Evolutionary conservation across 176 grass and related monocot genomes (phyloP).

Genomic region (Musa schizocarpa): DNA sequence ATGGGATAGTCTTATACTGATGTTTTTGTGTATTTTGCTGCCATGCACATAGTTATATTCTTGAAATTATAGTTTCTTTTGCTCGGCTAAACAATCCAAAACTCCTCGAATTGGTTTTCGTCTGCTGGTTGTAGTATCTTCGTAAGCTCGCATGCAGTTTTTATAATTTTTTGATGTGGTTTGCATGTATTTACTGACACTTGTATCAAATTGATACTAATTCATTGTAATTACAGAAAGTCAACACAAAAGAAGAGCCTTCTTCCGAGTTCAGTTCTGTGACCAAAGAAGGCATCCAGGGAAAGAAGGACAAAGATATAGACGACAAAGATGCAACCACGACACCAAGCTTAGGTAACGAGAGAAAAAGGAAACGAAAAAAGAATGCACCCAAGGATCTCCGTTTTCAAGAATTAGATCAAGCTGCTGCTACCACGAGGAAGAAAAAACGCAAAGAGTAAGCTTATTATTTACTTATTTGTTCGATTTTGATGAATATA

Average conservation of each 20-base stretch:
- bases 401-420: slow-evolving; percentile 65
- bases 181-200: background rate
- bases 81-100: background rate
- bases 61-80: background rate
- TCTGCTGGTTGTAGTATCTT: background rate
- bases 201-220: background rate
- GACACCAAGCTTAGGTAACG: background rate
- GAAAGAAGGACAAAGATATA: background rate
- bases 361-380: slow-evolving; percentile 38
- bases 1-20: background rate
- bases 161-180: background rate
- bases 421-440: slow-evolving; percentile 30
- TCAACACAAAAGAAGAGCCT: slow-evolving; percentile 11
- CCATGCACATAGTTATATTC: background rate
- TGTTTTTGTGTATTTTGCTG: background rate
- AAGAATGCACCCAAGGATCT: slow-evolving; percentile 46
- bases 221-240: slow-evolving; percentile 28
- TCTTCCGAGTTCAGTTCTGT: background rate
- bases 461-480: slow-evolving; percentile 15
- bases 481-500: background rate
- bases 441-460: slow-evolving; percentile 89
- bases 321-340: background rate
- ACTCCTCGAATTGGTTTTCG: background rate
- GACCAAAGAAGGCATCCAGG: slow-evolving; percentile 3
- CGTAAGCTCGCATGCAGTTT: background rate